Conservation (phyloP, 345 rosid genomes). For the Moricandia moricandioides region DNA sequence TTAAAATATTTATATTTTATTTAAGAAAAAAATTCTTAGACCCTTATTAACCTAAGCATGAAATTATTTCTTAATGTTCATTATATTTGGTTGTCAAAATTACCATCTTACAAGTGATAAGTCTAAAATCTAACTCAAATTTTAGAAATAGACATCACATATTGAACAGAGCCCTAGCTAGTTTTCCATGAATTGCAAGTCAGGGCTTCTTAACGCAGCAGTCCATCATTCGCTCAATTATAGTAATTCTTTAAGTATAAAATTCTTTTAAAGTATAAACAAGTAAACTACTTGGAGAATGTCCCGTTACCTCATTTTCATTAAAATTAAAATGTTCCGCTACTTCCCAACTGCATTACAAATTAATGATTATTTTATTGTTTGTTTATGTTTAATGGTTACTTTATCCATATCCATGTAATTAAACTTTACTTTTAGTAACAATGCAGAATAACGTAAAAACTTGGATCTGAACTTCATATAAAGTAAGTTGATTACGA, state of each 20-base stretch:
- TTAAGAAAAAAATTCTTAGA: too few species aligned
- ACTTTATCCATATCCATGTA: not conserved
- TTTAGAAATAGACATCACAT: not conserved
- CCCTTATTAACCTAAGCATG: too few species aligned
- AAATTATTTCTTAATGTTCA: not conserved
- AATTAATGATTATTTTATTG: not conserved
- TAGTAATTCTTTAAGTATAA: not conserved
- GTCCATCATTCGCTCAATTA: conserved; percentile 7
- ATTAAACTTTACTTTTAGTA: not conserved
- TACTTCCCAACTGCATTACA: conserved; percentile 11
- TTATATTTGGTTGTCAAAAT: not conserved
- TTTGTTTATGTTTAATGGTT: not conserved
- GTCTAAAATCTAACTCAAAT: not conserved
- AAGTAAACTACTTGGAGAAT: not conserved
- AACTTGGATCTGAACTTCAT: conserved; percentile 10
- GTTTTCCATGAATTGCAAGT: not conserved
- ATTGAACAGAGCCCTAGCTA: not conserved
- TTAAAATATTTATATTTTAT: too few species aligned
- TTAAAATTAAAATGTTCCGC: not conserved
- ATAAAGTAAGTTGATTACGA: not conserved
- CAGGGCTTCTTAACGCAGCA: not conserved
- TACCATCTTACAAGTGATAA: not conserved
- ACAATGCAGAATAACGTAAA: not conserved
- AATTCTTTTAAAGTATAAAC: too few species aligned
- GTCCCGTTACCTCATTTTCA: not conserved